A percentile compares a stretch with the other conserved stretches of the same genome.
phyloP scores from a whole-genome alignment of 2,329 filamentous ascomycete species.

The Chrysosporium queenslandicum region DNA sequence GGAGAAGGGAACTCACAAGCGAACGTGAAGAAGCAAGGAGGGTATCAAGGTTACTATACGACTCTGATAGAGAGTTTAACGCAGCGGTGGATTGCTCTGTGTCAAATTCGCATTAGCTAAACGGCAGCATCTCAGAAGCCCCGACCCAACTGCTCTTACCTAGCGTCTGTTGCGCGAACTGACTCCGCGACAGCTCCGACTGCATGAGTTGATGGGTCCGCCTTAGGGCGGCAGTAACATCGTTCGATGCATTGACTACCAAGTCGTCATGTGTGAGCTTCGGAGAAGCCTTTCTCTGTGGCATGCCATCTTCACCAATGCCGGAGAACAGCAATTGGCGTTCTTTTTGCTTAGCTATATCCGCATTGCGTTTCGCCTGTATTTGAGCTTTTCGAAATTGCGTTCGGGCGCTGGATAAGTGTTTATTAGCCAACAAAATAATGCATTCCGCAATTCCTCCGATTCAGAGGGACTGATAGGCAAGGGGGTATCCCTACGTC shows the following conservation, averaged over 20 bases:
- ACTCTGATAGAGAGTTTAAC: conserved; percentile 67
- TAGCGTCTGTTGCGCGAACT: conserved; percentile 82
- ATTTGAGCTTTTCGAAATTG: conserved; percentile 76
- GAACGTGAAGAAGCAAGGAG: conserved; percentile 64
- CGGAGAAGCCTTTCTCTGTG: conserved; percentile 29
- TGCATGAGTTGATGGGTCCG: conserved; percentile 81
- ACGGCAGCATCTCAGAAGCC: background rate
- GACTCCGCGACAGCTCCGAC: conserved; percentile 70
- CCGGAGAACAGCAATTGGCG: conserved; percentile 63
- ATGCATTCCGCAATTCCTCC: background rate
- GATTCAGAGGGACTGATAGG: too few species aligned
- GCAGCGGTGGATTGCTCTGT: conserved; percentile 67
- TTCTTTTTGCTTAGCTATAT: conserved; percentile 64
- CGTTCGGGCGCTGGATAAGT: conserved; percentile 43
- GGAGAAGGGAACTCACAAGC: conserved; percentile 66
- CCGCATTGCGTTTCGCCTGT: conserved; percentile 62
- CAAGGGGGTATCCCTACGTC: too few species aligned
- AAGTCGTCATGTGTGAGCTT: conserved; percentile 61
- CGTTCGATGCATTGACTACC: conserved; percentile 62
- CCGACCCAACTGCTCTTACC: conserved; percentile 23
- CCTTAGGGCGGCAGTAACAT: conserved; percentile 74
- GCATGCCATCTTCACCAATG: conserved; percentile 41
- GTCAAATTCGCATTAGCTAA: background rate
- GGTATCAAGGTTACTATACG: conserved; percentile 67
- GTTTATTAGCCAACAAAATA: background rate